Evolutionary conservation across 495 filamentous ascomycete species (phyloP).

Genomic region (Aspergillus haitiensis): DNA sequence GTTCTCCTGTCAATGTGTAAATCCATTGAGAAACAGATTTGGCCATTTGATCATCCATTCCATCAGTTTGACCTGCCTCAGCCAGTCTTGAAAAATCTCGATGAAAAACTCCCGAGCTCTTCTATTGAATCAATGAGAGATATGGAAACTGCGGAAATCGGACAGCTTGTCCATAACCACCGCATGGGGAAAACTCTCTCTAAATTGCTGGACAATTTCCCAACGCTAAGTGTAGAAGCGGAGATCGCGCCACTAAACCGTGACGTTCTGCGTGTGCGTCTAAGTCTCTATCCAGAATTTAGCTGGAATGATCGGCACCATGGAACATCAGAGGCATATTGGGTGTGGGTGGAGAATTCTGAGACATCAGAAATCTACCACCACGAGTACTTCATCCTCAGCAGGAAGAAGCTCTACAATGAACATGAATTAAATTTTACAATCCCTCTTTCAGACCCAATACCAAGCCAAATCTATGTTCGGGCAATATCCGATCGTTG

Average conservation of each 20-base stretch:
- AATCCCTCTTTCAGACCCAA: constrained; percentile 87
- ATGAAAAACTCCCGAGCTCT: constrained; percentile 66
- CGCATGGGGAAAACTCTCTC: constrained; percentile 78
- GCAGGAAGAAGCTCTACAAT: constrained; percentile 82
- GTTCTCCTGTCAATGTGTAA: constrained; percentile 88
- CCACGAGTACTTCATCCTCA: constrained; percentile 94
- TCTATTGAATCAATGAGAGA: constrained; percentile 82
- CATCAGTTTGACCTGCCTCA: constrained; percentile 90
- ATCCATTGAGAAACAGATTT: constrained; percentile 92
- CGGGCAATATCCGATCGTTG: constrained; percentile 91
- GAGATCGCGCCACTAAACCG: constrained; percentile 96
- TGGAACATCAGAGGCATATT: constrained; percentile 92
- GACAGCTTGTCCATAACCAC: constrained; percentile 85
- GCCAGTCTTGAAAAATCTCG: constrained; percentile 78
- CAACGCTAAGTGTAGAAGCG: constrained; percentile 81
- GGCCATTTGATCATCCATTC: constrained; percentile 93
- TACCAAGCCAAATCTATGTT: constrained; percentile 94
- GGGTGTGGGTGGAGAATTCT: constrained; percentile 98
- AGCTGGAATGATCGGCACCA: constrained; percentile 95
- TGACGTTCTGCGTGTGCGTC: constrained; percentile 84
- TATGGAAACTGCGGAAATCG: constrained; percentile 91
- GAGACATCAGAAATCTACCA: constrained; percentile 98
- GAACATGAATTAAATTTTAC: constrained; percentile 98
- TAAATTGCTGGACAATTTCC: constrained; percentile 85
- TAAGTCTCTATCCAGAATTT: constrained; percentile 86